A percentile compares a stretch with the other conserved stretches of the same genome.
phyloP scores from a whole-genome alignment of 2,329 filamentous ascomycete species.

The Cytospora piceicola region DNA sequence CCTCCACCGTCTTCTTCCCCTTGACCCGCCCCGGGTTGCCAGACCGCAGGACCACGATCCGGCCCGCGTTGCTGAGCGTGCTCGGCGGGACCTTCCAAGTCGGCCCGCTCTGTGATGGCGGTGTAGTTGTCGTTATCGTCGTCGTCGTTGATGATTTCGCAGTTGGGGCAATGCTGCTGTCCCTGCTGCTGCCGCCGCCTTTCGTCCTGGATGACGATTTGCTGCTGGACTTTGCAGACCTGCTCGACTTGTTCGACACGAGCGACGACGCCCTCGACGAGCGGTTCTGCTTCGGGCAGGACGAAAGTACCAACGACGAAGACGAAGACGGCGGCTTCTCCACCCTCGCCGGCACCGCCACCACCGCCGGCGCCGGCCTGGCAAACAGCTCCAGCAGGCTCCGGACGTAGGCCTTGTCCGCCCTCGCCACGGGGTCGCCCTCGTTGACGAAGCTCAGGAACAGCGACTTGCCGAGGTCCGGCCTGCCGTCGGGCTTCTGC shows the following conservation, averaged over 20 bases:
- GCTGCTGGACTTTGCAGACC: slow-evolving; percentile 34
- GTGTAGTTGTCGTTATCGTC: slow-evolving; percentile 20
- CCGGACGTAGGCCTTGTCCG: slow-evolving; percentile 75
- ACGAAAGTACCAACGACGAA: slow-evolving; percentile 28
- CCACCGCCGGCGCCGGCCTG: slow-evolving; percentile 54
- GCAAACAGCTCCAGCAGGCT: slow-evolving; percentile 74
- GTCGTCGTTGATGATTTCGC: not conserved
- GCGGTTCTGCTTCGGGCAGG: slow-evolving; percentile 35
- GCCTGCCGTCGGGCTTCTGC: slow-evolving; percentile 54
- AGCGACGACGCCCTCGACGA: slow-evolving; percentile 35
- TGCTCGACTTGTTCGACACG: slow-evolving; percentile 39
- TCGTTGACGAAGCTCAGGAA: slow-evolving; percentile 86
- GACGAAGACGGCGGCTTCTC: slow-evolving; percentile 18
- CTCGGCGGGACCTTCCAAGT: slow-evolving; percentile 69
- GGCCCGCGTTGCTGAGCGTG: slow-evolving; percentile 71
- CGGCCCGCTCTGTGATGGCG: slow-evolving; percentile 40
- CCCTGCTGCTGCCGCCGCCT: not conserved
- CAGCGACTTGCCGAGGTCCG: slow-evolving; percentile 63
- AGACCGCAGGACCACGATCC: slow-evolving; percentile 68
- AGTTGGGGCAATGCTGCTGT: slow-evolving; percentile 31
- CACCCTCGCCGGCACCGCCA: slow-evolving; percentile 15
- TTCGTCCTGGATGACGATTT: slow-evolving; percentile 8
- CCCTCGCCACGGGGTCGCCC: slow-evolving; percentile 78
- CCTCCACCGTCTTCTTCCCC: slow-evolving; percentile 53
- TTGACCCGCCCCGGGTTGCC: slow-evolving; percentile 45